These are phyloP conservation scores for Nissolia schottii DNA, from an alignment of 306 rosid species.

Conservation along the genomic window DNA sequence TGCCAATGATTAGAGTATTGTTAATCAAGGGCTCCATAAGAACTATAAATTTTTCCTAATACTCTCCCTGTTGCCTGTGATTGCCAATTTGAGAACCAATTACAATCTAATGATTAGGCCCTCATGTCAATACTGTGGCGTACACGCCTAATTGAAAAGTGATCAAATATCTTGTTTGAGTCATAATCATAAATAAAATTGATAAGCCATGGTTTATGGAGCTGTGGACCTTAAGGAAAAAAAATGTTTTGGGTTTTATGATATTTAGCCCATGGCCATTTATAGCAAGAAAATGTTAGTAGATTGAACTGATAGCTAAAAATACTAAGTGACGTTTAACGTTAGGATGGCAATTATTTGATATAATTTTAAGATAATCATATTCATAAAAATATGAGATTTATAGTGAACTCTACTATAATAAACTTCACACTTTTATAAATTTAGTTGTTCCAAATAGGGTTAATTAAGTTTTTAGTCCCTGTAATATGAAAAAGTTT, in stretches of 20 bases:
- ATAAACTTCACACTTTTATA: too few relatives aligned
- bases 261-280: neutral
- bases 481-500: too few relatives aligned
- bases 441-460: too few relatives aligned
- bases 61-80: constrained; percentile 14
- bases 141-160: constrained; percentile 1
- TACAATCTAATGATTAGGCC: neutral
- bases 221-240: neutral
- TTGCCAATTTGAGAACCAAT: neutral
- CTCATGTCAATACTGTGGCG: neutral
- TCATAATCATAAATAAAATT: neutral
- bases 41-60: too few relatives aligned
- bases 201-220: neutral
- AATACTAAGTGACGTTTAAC: too few relatives aligned
- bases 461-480: too few relatives aligned
- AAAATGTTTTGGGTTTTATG: neutral
- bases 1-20: too few relatives aligned
- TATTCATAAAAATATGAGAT: too few relatives aligned
- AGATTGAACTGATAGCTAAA: neutral
- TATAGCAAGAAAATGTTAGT: neutral
- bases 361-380: too few relatives aligned
- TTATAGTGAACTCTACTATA: too few relatives aligned
- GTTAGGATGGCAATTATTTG: too few relatives aligned
- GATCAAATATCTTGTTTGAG: neutral
- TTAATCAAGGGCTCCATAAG: too few relatives aligned